phyloP scores from a whole-genome alignment of 495 filamentous ascomycete species.

The Sordaria brevicollis region DNA sequence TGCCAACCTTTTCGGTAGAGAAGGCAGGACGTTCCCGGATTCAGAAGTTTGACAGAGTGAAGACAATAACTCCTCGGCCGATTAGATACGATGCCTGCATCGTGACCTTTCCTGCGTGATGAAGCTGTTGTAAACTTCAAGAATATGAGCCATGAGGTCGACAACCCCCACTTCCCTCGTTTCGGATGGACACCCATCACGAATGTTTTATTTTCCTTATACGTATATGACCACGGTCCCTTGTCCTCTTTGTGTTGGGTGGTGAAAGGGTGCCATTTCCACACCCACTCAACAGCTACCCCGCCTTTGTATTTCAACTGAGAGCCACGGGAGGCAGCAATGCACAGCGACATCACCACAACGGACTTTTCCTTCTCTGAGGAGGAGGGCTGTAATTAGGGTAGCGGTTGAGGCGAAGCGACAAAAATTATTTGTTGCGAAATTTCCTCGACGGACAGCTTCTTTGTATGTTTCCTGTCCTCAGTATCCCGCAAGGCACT shows the following conservation, averaged over 20 bases:
- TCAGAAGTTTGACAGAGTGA: not conserved
- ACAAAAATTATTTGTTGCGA: not conserved
- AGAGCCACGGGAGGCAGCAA: not conserved
- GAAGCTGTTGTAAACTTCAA: not conserved
- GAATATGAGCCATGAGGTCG: not conserved
- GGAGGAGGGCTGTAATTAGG: not conserved
- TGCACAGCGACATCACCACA: not conserved
- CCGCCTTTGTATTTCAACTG: not conserved
- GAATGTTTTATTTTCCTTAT: not conserved
- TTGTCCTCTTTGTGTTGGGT: not conserved
- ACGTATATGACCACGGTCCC: not conserved
- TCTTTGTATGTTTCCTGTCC: not conserved
- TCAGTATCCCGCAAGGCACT: not conserved
- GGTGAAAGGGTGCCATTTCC: not conserved
- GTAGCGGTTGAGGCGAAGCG: not conserved
- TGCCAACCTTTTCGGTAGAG: not conserved
- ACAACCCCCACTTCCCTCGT: not conserved
- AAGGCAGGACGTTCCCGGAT: not conserved
- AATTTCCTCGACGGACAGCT: not conserved
- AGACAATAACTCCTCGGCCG: not conserved
- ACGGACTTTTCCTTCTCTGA: not conserved
- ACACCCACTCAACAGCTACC: not conserved
- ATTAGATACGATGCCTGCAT: not conserved
- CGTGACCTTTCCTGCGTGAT: too few species aligned
- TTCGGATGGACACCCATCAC: not conserved